These are phyloP conservation scores for Agrocybe pediades DNA, from an alignment of 768 basidiomycete species.

Conservation along the genomic window DNA sequence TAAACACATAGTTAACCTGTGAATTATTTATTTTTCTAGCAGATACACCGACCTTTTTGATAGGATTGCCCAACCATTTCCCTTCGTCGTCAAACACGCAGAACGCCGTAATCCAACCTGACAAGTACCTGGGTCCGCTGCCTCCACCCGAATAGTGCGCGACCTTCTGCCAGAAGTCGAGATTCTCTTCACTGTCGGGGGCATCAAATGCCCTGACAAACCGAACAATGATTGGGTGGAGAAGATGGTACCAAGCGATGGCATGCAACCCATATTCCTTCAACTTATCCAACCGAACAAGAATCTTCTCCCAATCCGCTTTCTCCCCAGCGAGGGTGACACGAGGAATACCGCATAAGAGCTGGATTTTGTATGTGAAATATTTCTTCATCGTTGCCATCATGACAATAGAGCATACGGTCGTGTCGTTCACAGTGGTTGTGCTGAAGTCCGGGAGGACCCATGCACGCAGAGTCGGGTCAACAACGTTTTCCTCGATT, in stretches of 20 bases:
- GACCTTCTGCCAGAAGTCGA: slow-evolving; percentile 15
- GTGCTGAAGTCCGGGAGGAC: slow-evolving; percentile 12
- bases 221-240: slow-evolving; percentile 1
- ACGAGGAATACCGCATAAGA: slow-evolving; percentile 10
- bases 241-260: slow-evolving; percentile 7
- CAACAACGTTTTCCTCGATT: slow-evolving; percentile 8
- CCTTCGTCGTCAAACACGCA: slow-evolving; percentile 10
- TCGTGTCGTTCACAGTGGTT: slow-evolving; percentile 11
- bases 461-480: slow-evolving; percentile 7
- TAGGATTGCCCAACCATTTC: slow-evolving; percentile 7
- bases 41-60: slow-evolving; percentile 3
- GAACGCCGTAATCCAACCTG: slow-evolving; percentile 13
- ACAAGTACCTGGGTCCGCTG: slow-evolving; percentile 1
- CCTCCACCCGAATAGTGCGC: slow-evolving; percentile 3
- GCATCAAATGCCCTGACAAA: slow-evolving; percentile 13
- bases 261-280: slow-evolving; percentile 11
- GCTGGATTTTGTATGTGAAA: slow-evolving; percentile 5
- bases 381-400: slow-evolving; percentile 15
- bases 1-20: too few relatives aligned
- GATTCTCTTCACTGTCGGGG: slow-evolving; percentile 4
- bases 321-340: slow-evolving; percentile 14
- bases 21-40: neutral
- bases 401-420: slow-evolving; percentile 9
- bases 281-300: slow-evolving; percentile 10
- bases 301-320: slow-evolving; percentile 9